Conservation (phyloP, 2,329 filamentous ascomycete species). For the Escovopsis sp. region DNA sequence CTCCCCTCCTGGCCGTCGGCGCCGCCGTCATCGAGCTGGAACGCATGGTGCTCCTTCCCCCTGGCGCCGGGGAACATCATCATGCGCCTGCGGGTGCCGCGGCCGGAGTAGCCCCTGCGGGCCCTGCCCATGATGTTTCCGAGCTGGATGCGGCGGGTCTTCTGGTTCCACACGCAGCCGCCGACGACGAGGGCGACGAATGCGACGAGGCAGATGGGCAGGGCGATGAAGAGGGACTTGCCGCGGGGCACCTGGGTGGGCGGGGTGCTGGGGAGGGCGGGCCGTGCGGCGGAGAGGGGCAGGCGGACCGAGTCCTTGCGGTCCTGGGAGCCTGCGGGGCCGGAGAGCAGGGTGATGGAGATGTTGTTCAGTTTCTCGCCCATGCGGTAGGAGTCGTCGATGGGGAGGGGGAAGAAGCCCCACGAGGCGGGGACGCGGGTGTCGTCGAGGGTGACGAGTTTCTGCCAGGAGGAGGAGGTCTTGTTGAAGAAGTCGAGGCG, state of each 20-base stretch:
- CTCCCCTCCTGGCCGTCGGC: conserved; percentile 6
- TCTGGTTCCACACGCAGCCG: conserved; percentile 41
- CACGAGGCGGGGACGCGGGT: conserved; percentile 23
- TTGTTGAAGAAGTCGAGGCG: conserved; percentile 28
- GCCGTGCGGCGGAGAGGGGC: conserved; percentile 20
- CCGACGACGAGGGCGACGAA: conserved; percentile 35
- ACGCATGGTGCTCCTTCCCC: conserved; percentile 12
- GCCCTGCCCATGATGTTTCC: conserved; percentile 36
- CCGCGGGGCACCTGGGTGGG: conserved; percentile 19
- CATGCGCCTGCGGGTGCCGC: conserved; percentile 20
- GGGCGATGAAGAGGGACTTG: conserved; percentile 34
- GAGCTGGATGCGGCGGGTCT: conserved; percentile 33
- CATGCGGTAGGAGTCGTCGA: conserved; percentile 23
- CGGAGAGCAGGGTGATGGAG: conserved; percentile 29
- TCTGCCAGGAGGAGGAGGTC: conserved; percentile 20
- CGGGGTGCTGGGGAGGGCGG: conserved; percentile 23
- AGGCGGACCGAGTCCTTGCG: conserved; percentile 27
- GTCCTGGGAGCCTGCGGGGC: conserved; percentile 18
- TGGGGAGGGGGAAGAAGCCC: conserved; percentile 34
- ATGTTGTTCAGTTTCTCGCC: conserved; percentile 29
- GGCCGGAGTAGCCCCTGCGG: conserved; percentile 29
- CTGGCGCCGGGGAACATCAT: conserved; percentile 15
- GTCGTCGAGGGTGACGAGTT: conserved; percentile 20
- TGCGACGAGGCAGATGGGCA: conserved; percentile 35
- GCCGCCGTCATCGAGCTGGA: conserved; percentile 23